A percentile compares a stretch with the other conserved stretches of the same genome.
These are phyloP conservation scores for Clavispora fructus DNA, from an alignment of 805 yeast species.

Conservation along the genomic window DNA sequence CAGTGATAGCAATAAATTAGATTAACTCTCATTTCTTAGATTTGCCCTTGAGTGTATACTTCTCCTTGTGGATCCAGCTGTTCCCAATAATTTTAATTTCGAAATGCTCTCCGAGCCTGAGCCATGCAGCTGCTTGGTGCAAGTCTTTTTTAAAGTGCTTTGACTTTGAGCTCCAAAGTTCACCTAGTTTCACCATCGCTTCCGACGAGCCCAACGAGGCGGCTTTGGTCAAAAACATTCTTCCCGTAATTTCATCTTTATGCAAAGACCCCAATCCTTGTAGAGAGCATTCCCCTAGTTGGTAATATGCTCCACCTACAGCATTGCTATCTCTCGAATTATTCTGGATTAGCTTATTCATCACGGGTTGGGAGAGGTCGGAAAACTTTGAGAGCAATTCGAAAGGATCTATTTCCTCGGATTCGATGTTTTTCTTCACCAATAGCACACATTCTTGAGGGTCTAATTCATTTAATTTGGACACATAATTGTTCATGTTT, in stretches of 20 bases:
- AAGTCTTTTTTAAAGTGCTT: slow-evolving; percentile 52
- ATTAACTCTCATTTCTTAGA: neutral
- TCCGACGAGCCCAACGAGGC: slow-evolving; percentile 64
- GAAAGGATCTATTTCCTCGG: slow-evolving; percentile 22
- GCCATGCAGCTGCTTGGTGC: slow-evolving; percentile 63
- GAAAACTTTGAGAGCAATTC: slow-evolving; percentile 20
- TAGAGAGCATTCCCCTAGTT: slow-evolving; percentile 53
- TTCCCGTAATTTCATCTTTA: slow-evolving; percentile 52
- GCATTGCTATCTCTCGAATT: slow-evolving; percentile 38
- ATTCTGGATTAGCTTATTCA: slow-evolving; percentile 21
- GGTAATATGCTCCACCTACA: slow-evolving; percentile 49
- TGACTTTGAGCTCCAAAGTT: slow-evolving; percentile 58
- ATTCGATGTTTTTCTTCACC: slow-evolving; percentile 19
- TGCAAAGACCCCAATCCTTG: slow-evolving; percentile 48
- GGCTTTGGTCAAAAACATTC: slow-evolving; percentile 56
- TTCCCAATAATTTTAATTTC: slow-evolving; percentile 63
- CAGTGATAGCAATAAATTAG: neutral
- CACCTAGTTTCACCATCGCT: slow-evolving; percentile 67
- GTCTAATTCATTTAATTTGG: slow-evolving; percentile 21
- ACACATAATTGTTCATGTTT: slow-evolving; percentile 14
- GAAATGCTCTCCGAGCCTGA: slow-evolving; percentile 55
- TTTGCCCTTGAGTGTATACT: slow-evolving; percentile 35
- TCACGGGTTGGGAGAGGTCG: slow-evolving; percentile 18
- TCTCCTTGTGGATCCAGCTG: slow-evolving; percentile 71
- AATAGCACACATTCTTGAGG: slow-evolving; percentile 26